phyloP scores from a whole-genome alignment of 257 asterid genomes.

The Catharanthus roseus region DNA sequence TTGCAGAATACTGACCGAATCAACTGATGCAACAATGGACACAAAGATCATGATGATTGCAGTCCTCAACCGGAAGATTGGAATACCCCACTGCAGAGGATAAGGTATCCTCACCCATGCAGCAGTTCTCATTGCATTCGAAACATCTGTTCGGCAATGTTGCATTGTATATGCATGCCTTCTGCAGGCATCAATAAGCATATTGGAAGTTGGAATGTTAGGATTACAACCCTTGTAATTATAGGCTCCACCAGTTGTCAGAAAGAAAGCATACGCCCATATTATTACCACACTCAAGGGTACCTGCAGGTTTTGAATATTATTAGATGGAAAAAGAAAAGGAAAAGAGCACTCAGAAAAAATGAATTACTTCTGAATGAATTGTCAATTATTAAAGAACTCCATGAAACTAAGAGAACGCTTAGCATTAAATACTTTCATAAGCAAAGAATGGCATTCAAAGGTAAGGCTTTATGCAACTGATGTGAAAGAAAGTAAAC shows the following conservation, averaged over 20 bases:
- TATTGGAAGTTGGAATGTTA: conserved; percentile 80
- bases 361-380: background rate
- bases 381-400: background rate
- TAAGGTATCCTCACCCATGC: conserved; percentile 95
- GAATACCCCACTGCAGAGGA: conserved; percentile 97
- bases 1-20: conserved; percentile 65
- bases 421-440: background rate
- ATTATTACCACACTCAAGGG: conserved; percentile 78
- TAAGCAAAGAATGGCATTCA: background rate
- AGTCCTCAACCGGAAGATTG: conserved; percentile 78
- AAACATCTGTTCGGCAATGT: conserved; percentile 95
- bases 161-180: conserved; percentile 93
- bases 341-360: background rate
- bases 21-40: conserved; percentile 77
- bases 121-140: conserved; percentile 88
- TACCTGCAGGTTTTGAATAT: conserved; percentile 51
- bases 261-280: conserved; percentile 92
- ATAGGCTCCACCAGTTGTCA: conserved; percentile 96
- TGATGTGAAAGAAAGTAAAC: background rate
- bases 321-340: conserved; percentile 13
- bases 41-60: conserved; percentile 77
- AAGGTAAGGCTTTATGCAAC: background rate
- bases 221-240: conserved; percentile 85
- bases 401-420: background rate
- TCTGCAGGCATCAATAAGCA: conserved; percentile 72